phyloP scores from a whole-genome alignment of 2,329 filamentous ascomycete genomes.

The Calonectria pseudoreteaudii region DNA sequence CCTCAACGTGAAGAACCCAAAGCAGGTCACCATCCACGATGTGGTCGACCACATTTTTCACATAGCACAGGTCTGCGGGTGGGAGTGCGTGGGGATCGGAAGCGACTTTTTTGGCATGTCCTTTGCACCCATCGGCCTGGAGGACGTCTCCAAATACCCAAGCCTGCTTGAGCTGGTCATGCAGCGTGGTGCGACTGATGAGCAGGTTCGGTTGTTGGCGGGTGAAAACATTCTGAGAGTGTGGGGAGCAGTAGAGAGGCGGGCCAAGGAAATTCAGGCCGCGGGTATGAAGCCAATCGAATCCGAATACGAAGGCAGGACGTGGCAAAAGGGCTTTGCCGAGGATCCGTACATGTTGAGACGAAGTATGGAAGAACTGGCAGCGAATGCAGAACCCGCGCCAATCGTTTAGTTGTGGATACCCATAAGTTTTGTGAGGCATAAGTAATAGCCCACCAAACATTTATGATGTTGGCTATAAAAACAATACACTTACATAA shows the following conservation, averaged over 20 bases:
- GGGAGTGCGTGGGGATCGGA: slow-evolving; percentile 52
- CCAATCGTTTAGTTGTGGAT: no score
- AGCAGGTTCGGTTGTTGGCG: slow-evolving; percentile 40
- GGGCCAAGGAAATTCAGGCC: slow-evolving; percentile 37
- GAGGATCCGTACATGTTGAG: slow-evolving; percentile 7
- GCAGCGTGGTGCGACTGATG: slow-evolving; percentile 46
- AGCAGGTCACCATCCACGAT: slow-evolving; percentile 47
- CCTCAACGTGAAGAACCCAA: slow-evolving; percentile 44
- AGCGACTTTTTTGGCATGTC: slow-evolving; percentile 52
- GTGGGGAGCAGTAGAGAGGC: slow-evolving; percentile 43
- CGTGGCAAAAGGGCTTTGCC: slow-evolving; percentile 42
- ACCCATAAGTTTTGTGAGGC: no score
- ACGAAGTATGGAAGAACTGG: background rate
- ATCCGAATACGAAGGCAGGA: slow-evolving; percentile 43
- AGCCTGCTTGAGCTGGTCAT: slow-evolving; percentile 45
- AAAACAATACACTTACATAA: no score
- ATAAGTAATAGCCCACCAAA: no score
- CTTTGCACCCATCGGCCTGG: slow-evolving; percentile 42
- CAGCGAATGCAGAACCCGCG: background rate
- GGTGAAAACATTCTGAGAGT: slow-evolving; percentile 30
- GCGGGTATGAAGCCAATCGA: slow-evolving; percentile 41
- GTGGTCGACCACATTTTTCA: slow-evolving; percentile 51
- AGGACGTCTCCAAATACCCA: slow-evolving; percentile 52
- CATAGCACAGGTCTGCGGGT: slow-evolving; percentile 47
- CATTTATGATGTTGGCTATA: no score